Percentiles rank a stretch among this genome's conserved stretches.
These are phyloP conservation scores for Boletus sp. DNA, from an alignment of 1,284 basidiomycete genomes.

Conservation along the genomic window DNA sequence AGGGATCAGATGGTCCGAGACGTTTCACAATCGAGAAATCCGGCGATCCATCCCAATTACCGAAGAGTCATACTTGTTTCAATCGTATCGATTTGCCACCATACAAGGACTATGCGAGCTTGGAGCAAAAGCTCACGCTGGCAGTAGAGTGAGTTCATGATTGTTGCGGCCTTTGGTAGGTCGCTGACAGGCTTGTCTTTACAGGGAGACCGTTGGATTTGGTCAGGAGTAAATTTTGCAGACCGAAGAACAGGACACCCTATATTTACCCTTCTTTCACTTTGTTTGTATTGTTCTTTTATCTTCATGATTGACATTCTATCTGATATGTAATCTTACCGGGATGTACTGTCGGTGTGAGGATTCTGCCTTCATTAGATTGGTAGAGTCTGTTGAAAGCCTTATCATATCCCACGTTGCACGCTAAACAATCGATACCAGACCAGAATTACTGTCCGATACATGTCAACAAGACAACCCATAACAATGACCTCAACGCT, in stretches of 20 bases:
- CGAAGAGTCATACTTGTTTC: constrained; percentile 85
- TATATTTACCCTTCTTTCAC: constrained; percentile 20
- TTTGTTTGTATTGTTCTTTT: constrained; percentile 2
- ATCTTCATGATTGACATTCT: constrained; percentile 19
- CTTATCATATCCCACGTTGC: constrained; percentile 5
- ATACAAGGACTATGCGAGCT: constrained; percentile 77
- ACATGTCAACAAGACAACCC: constrained; percentile 1
- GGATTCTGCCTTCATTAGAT: neutral
- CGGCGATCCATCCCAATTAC: constrained; percentile 80
- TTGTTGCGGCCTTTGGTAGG: neutral
- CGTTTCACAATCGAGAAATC: constrained; percentile 90
- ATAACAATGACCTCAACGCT: constrained; percentile 39
- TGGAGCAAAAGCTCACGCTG: constrained; percentile 81
- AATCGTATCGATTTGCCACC: constrained; percentile 83
- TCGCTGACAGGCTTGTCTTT: constrained; percentile 12
- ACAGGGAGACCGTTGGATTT: constrained; percentile 68
- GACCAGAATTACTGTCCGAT: constrained; percentile 2
- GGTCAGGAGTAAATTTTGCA: constrained; percentile 51
- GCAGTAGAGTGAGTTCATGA: constrained; percentile 66
- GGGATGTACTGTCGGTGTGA: constrained; percentile 19
- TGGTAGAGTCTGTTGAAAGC: neutral
- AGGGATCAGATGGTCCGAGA: constrained; percentile 89
- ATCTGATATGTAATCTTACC: constrained; percentile 30
- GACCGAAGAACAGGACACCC: neutral
- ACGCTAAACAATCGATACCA: constrained; percentile 6